Evolutionary conservation across 352 stramenopile species (phyloP), one percentile per base, ranked within the genome.

Genomic region (Pythium sukuiense): DNA sequence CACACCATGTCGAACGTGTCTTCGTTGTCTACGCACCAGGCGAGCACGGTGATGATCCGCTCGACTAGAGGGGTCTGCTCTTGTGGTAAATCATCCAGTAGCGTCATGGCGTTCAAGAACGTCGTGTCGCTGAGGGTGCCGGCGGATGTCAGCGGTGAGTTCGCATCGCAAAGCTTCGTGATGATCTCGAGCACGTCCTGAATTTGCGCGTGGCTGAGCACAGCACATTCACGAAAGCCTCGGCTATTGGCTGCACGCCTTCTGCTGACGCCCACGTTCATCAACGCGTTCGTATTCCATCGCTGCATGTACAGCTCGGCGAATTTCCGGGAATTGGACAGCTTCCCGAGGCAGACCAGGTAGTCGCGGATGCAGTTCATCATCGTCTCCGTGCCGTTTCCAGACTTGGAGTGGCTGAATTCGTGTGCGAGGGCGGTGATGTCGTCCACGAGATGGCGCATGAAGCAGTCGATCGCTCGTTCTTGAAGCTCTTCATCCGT

Each of bases 401-500:
- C 63, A 4, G 18, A 32, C 32, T 73, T 70, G 3, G 50, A 59
- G 14, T 57, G 50, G 16, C 64, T 59, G 0, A 62, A 41, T 2
- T 65, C 69, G 18, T 27, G 53, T 18, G 73, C 55, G 3, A 61
- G 60, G 2, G 46, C 26, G 3, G 53, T 35, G 5, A 60, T 49
- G 27, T 74, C 67, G 3, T 73, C 55, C 2, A 83, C 65, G 14
- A 88, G 71, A 13, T 73, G 69, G n/a, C 53, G 59, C 79, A 89
- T 91, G 46, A 88, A 85, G 6, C 67, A 78, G 33, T 74, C 59
- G 57, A 88, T 83, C 3, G 79, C 77, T 32, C 65, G 71, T 12
- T 79, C 75, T 60, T 86, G 80, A 0, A 83, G 73, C 1, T 57
- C 57, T 14, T 83, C 72, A 35, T 89, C 76, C 0, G 79, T 87